A percentile compares a stretch with the other conserved stretches of the same genome.
Conservation (phyloP, 495 filamentous ascomycete species). For the Aspergillus ostianus region DNA sequence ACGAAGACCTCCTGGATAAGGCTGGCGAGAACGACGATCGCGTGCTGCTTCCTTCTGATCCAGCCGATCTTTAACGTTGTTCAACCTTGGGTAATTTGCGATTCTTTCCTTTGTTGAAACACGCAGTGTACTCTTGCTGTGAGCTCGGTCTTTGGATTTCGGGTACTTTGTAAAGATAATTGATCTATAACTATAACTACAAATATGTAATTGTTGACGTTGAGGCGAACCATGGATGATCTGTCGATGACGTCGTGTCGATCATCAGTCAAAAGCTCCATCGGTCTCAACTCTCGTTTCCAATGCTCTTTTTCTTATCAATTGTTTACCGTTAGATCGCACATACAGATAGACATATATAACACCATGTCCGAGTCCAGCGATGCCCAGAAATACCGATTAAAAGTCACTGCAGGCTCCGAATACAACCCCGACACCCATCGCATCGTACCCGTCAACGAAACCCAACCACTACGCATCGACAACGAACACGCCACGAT, state of each 20-base stretch:
- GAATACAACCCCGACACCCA: constrained; percentile 67
- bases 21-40: constrained; percentile 20
- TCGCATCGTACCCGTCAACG: constrained; percentile 70
- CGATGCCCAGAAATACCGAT: constrained; percentile 29
- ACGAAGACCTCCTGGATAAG: constrained; percentile 48
- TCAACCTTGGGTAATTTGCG: no score
- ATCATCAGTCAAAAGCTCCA: not conserved
- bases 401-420: constrained; percentile 60
- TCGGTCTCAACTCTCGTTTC: no score
- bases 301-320: no score
- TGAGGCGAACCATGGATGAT: not conserved
- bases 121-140: not conserved
- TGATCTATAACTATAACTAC: not conserved
- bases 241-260: constrained; percentile 4
- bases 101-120: not conserved
- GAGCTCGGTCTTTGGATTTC: not conserved
- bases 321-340: no score
- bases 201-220: not conserved
- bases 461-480: constrained; percentile 52
- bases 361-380: constrained; percentile 9
- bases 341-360: not conserved
- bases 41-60: constrained; percentile 18
- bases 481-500: constrained; percentile 57
- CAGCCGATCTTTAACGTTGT: constrained; percentile 26
- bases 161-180: not conserved